Evolutionary conservation across 331 rosid genomes (phyloP).

Genomic region (Acacia concinna): DNA sequence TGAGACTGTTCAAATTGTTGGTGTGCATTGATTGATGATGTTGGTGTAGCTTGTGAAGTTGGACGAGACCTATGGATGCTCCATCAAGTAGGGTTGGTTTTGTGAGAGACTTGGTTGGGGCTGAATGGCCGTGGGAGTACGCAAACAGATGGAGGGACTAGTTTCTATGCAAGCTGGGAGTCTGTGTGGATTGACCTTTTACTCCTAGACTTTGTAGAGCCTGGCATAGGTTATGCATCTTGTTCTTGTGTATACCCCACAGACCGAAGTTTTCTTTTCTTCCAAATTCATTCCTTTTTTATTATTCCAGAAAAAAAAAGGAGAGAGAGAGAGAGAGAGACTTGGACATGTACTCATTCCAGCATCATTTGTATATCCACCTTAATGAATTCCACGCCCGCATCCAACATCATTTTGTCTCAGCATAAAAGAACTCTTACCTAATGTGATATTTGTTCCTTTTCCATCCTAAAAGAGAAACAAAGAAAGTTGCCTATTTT

Average conservation of each 20-base stretch:
- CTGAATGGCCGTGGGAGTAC: background rate
- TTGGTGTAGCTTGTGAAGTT: constrained; percentile 6
- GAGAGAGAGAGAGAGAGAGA: background rate
- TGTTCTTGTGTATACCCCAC: constrained; percentile 40
- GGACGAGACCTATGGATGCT: background rate
- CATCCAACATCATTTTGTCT: background rate
- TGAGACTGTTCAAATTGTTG: background rate
- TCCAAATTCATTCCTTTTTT: background rate
- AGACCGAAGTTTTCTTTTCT: constrained; percentile 18
- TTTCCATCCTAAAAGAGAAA: background rate
- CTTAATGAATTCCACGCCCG: background rate
- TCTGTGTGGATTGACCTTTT: constrained; percentile 22
- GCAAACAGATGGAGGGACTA: constrained; percentile 27
- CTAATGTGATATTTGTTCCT: background rate
- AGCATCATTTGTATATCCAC: constrained; percentile 29
- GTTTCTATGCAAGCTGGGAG: constrained; percentile 29
- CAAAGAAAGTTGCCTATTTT: background rate
- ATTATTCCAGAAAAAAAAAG: background rate
- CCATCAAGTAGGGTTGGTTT: constrained; percentile 18
- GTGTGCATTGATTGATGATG: background rate
- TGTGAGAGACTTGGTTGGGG: constrained; percentile 26
- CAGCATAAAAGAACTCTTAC: background rate
- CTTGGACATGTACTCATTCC: constrained; percentile 6
- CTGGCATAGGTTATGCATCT: constrained; percentile 36
- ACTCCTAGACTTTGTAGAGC: constrained; percentile 28